Base-by-base conservation (phyloP, 2,329 filamentous ascomycete species). In the Rosellinia necatrix region DNA sequence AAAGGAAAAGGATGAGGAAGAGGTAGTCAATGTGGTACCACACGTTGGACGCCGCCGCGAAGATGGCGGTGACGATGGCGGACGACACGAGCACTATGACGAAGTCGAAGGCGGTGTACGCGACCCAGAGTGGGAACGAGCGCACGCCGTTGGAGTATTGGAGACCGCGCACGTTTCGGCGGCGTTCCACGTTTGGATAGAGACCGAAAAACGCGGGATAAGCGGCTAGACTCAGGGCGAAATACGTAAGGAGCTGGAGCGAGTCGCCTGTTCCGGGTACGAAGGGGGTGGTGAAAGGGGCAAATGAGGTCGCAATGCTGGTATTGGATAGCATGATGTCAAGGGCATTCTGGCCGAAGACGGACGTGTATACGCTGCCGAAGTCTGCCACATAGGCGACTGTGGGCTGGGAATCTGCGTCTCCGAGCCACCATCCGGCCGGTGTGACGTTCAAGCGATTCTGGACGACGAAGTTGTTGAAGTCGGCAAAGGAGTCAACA, bases 71-170 rank as follows among this genome's bases (percentile, higher is more conserved):
- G 7, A 84, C 80, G 8, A 94, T 66, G 6, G 85, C 85, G 17
- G 87, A 86, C 22, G 86, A 82, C 3, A 84, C 65, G 12, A 96
- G 69, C 1, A 91, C 86, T 53, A 96, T 85, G 38, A 83, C 70
- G 61, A 92, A 91, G 74, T 97, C 92, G 67, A 96, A 96, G 0
- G 79, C 68, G 1, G 89, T 78, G 68, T 97, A 96, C 1, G 92
- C 90, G 4, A 90, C 73, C 92, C 93, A 97, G 1, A 97, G 77
- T 0, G 92, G 91, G 7, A 90, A 77, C 0, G 90, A 87, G 10
- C 90, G 81, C 24, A 96, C 91, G 42, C 92, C 92, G 68, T 96
- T 97, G 50, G 90, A 96, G 73, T 96, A 97, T 71, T 97, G 88
- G 25, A 97, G 77, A 13, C 89, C 89, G 48, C 92, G 84, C 21